phyloP scores from a whole-genome alignment of 306 rosid species.

The Sindora glabra region DNA sequence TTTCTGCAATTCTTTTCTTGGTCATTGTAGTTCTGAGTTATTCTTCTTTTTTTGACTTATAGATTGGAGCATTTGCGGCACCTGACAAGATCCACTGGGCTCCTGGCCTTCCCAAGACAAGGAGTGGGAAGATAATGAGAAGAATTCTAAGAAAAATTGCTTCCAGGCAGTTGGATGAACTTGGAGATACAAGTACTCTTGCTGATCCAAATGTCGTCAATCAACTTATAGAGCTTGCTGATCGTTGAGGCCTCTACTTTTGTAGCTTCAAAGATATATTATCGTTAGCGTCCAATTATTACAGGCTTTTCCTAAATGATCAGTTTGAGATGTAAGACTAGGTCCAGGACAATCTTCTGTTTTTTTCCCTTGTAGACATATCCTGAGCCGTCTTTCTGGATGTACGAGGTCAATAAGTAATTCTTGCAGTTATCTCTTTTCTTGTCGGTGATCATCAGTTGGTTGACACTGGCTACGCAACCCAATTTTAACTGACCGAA shows the following conservation, averaged over 20 bases:
- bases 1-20: background rate
- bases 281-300: background rate
- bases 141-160: conserved; percentile 94
- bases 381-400: too few species aligned
- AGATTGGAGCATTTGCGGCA: conserved; percentile 99
- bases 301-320: background rate
- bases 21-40: background rate
- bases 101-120: conserved; percentile 96
- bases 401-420: background rate
- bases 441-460: too few species aligned
- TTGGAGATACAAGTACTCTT: conserved; percentile 94
- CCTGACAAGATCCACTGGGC: conserved; percentile 99
- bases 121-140: conserved; percentile 99
- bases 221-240: conserved; percentile 73
- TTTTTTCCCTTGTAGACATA: too few species aligned
- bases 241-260: conserved; percentile 31
- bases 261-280: conserved; percentile 16
- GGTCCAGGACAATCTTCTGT: conserved; percentile 4
- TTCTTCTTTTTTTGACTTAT: conserved; percentile 27
- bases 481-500: too few species aligned
- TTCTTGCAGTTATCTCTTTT: background rate
- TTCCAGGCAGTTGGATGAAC: conserved; percentile 78
- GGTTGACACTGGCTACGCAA: too few species aligned
- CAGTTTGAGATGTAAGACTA: background rate
- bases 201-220: conserved; percentile 84